phyloP scores from a whole-genome alignment of 202 grass and related monocot genomes.

The Schoenoplectus tabernaemontani region DNA sequence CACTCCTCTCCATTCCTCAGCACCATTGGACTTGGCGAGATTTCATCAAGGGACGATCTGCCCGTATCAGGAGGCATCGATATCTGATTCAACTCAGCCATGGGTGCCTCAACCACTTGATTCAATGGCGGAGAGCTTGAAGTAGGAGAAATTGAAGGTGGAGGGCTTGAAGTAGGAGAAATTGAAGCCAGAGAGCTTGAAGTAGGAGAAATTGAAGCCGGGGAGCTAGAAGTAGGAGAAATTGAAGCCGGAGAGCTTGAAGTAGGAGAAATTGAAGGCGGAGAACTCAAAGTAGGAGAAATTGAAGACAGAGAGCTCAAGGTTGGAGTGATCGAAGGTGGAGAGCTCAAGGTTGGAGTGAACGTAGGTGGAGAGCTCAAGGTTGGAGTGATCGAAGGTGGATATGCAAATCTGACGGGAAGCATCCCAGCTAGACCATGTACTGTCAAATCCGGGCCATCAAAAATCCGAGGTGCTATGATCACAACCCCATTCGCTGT shows the following conservation, averaged over 20 bases:
- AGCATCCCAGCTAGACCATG: constrained; percentile 29
- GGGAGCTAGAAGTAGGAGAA: too few species aligned
- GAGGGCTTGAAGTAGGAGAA: not conserved
- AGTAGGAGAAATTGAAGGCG: too few species aligned
- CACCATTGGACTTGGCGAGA: not conserved
- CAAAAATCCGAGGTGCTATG: constrained; percentile 10
- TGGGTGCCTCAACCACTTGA: not conserved
- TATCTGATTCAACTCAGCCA: not conserved
- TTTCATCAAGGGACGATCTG: constrained; percentile 2
- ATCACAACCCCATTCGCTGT: constrained; percentile 23
- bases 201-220: too few species aligned
- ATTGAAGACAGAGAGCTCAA: not conserved
- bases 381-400: not conserved
- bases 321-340: not conserved
- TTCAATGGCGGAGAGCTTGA: not conserved
- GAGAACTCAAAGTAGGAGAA: too few species aligned
- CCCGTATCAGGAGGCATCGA: not conserved
- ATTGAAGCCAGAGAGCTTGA: not conserved
- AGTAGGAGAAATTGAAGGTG: not conserved
- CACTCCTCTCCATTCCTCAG: constrained; percentile 15
- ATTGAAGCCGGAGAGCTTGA: too few species aligned
- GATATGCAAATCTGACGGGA: constrained; percentile 7
- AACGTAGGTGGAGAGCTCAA: not conserved
- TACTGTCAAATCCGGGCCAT: constrained; percentile 1
- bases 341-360: not conserved